Conservation (phyloP, 805 yeast species). For the Wickerhamiella hasegawae region DNA sequence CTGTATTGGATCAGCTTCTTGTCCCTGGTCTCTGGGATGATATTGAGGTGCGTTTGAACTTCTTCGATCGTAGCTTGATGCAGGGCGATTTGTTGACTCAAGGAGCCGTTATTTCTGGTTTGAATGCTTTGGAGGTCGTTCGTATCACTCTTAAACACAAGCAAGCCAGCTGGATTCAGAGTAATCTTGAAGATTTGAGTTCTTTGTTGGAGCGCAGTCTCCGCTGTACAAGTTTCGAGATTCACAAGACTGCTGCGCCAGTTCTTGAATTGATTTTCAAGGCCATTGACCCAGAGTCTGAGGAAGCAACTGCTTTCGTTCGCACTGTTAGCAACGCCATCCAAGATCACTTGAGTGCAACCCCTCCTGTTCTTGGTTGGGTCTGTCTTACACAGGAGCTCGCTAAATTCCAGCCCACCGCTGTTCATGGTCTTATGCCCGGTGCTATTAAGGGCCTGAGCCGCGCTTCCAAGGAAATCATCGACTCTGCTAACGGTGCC, state of each 20-base stretch:
- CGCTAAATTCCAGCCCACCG: slow-evolving; percentile 55
- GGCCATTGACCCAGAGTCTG: slow-evolving; percentile 39
- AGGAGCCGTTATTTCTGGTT: slow-evolving; percentile 51
- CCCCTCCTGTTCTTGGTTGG: slow-evolving; percentile 71
- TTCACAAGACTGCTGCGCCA: slow-evolving; percentile 69
- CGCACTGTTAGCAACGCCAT: slow-evolving; percentile 29
- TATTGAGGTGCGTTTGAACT: slow-evolving; percentile 68
- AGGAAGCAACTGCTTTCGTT: slow-evolving; percentile 2
- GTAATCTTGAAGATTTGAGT: slow-evolving; percentile 53
- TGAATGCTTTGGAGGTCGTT: slow-evolving; percentile 83
- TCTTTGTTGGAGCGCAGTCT: slow-evolving; percentile 65
- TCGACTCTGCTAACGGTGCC: slow-evolving; percentile 3
- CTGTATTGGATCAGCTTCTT: slow-evolving; percentile 56
- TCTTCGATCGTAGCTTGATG: slow-evolving; percentile 75
- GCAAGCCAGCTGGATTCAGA: slow-evolving; percentile 59
- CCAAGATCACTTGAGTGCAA: slow-evolving; percentile 57
- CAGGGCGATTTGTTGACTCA: slow-evolving; percentile 57
- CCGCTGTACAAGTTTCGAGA: slow-evolving; percentile 67
- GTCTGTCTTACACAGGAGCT: slow-evolving; percentile 53
- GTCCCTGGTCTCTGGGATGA: slow-evolving; percentile 63
- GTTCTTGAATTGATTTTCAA: slow-evolving; percentile 53
- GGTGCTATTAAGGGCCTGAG: slow-evolving; percentile 65
- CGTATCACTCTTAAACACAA: slow-evolving; percentile 71
- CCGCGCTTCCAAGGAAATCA: slow-evolving; percentile 16
- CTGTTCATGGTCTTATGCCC: slow-evolving; percentile 61